A percentile compares a stretch with the other conserved stretches of the same genome.
Evolutionary conservation across 2,329 filamentous ascomycete species (phyloP).

Genomic region (Cadophora gregata): DNA sequence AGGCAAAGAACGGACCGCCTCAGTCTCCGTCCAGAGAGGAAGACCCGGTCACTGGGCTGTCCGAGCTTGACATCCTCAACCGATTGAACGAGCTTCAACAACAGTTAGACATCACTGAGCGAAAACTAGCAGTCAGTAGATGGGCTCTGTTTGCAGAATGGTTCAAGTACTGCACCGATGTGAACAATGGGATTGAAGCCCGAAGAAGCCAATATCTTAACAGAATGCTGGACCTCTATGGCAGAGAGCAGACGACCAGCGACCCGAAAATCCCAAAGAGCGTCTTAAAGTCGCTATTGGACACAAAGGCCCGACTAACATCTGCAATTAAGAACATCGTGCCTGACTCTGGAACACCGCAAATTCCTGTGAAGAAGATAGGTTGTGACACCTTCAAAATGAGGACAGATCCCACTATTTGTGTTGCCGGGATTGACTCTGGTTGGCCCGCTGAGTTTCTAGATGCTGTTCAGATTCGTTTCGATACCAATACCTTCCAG

Average conservation of each 20-base stretch:
- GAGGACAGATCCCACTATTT: slow-evolving; percentile 25
- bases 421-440: slow-evolving; percentile 22
- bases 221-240: slow-evolving; percentile 14
- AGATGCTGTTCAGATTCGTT: slow-evolving; percentile 14
- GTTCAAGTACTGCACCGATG: slow-evolving; percentile 23
- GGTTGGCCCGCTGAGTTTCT: slow-evolving; percentile 23
- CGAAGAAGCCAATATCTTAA: slow-evolving; percentile 9
- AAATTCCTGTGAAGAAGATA: slow-evolving; percentile 12
- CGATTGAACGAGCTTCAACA: slow-evolving; percentile 20
- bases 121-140: background rate
- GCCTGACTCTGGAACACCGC: background rate
- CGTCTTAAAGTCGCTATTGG: background rate
- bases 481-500: slow-evolving; percentile 6
- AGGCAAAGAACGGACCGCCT: background rate
- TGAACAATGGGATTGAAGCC: slow-evolving; percentile 3
- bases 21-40: background rate
- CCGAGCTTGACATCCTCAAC: slow-evolving; percentile 13
- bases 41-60: background rate
- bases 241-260: background rate
- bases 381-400: slow-evolving; percentile 11
- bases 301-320: background rate
- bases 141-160: slow-evolving; percentile 27
- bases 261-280: slow-evolving; percentile 6
- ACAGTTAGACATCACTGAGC: slow-evolving; percentile 14
- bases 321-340: background rate